phyloP scores from a whole-genome alignment of 2,329 filamentous ascomycete species.

The Penicillium frequentans region DNA sequence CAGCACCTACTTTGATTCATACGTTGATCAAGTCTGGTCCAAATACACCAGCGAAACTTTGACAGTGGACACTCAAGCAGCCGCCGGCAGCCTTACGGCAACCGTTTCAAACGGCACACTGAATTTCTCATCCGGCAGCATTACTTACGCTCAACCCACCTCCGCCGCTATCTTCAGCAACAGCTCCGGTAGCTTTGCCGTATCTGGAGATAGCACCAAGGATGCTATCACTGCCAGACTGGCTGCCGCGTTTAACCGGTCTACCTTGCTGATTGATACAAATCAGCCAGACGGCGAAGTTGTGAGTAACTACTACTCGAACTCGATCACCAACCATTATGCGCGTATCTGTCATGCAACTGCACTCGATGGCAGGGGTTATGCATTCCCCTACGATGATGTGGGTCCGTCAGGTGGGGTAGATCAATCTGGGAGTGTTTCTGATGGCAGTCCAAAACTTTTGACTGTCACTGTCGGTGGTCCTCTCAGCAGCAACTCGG shows the following conservation, averaged over 20 bases:
- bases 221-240: conserved; percentile 71
- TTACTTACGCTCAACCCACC: conserved; percentile 57
- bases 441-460: conserved; percentile 55
- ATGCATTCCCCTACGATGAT: conserved; percentile 73
- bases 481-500: background rate
- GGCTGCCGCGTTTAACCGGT: conserved; percentile 73
- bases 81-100: conserved; percentile 55
- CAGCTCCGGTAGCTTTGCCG: conserved; percentile 61
- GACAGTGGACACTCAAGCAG: conserved; percentile 65
- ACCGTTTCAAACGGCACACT: conserved; percentile 45
- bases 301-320: conserved; percentile 54
- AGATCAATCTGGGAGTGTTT: conserved; percentile 65
- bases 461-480: conserved; percentile 61
- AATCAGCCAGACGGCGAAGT: conserved; percentile 55
- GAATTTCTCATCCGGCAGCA: conserved; percentile 45
- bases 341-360: conserved; percentile 63
- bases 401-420: conserved; percentile 56
- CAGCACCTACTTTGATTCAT: conserved; percentile 52
- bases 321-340: conserved; percentile 65
- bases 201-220: conserved; percentile 45
- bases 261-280: conserved; percentile 60
- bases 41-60: conserved; percentile 49
- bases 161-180: conserved; percentile 67
- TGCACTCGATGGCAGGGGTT: conserved; percentile 61
- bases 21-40: conserved; percentile 54